Evolutionary conservation across 208 protist genomes (phyloP).

Genomic region (Wallacemonas sp.): DNA sequence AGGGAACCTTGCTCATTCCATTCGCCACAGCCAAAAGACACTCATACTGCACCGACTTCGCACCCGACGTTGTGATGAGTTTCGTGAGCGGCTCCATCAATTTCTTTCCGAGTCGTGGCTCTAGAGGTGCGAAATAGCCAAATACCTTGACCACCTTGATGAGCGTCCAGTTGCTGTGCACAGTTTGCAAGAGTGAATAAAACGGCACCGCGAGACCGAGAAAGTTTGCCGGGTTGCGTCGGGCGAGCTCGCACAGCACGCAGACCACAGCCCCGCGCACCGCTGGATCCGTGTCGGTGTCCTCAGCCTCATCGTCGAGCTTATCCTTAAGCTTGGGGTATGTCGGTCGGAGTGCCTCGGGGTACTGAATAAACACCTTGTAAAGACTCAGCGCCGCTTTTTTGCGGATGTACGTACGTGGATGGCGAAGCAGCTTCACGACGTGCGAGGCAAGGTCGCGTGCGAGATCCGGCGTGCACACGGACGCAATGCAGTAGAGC

Average conservation of each 20-base stretch:
- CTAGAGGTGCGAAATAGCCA: slow-evolving; percentile 93
- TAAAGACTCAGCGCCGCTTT: slow-evolving; percentile 95
- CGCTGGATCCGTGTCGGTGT: slow-evolving; percentile 76
- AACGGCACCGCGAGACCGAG: slow-evolving; percentile 96
- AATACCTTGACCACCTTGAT: slow-evolving; percentile 99
- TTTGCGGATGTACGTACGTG: slow-evolving; percentile 94
- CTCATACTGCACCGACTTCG: slow-evolving; percentile 97
- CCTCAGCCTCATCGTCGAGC: slow-evolving; percentile 91
- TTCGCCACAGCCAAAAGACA: slow-evolving; percentile 94
- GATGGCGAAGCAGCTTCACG: slow-evolving; percentile 89
- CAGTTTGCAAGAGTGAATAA: slow-evolving; percentile 93
- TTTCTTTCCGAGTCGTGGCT: slow-evolving; percentile 97
- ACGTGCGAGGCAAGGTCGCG: slow-evolving; percentile 95
- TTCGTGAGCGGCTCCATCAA: slow-evolving; percentile 96
- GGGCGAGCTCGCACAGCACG: slow-evolving; percentile 97
- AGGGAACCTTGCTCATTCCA: slow-evolving; percentile 77
- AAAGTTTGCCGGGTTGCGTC: slow-evolving; percentile 98
- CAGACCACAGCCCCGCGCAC: slow-evolving; percentile 96
- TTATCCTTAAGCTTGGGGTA: slow-evolving; percentile 97
- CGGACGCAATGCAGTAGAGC: slow-evolving; percentile 94
- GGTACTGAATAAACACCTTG: slow-evolving; percentile 97
- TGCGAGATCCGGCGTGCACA: slow-evolving; percentile 96
- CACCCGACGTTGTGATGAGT: slow-evolving; percentile 94
- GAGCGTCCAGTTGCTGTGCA: slow-evolving; percentile 98
- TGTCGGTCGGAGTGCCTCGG: slow-evolving; percentile 94